Conservation (phyloP, 257 asterid species). For the Osmanthus fragrans region DNA sequence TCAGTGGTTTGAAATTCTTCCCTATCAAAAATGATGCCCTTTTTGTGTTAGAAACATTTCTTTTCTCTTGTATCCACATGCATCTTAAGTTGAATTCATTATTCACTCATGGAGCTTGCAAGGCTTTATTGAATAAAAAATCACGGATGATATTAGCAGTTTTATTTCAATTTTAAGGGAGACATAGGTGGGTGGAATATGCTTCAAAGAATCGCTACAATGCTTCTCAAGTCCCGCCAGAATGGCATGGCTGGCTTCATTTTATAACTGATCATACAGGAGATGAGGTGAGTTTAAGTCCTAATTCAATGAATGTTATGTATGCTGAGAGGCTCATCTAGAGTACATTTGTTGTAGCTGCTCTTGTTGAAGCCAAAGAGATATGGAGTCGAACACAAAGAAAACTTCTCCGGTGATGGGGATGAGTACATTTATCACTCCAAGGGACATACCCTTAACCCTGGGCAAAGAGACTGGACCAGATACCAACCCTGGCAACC, state of each 20-base stretch:
- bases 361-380: constrained; percentile 87
- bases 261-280: constrained; percentile 89
- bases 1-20: not conserved
- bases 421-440: constrained; percentile 95
- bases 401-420: constrained; percentile 95
- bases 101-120: not conserved
- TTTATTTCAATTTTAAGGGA: constrained; percentile 45
- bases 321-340: constrained; percentile 24
- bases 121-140: constrained; percentile 10
- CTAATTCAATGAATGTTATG: not conserved
- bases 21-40: not conserved
- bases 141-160: not conserved
- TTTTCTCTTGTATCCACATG: not conserved
- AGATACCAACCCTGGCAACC: constrained; percentile 92
- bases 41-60: not conserved
- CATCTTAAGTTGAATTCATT: not conserved
- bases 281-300: constrained; percentile 67
- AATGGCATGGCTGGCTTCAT: constrained; percentile 99
- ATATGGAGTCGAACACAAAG: constrained; percentile 87
- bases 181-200: constrained; percentile 99
- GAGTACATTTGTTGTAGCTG: constrained; percentile 50
- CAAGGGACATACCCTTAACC: constrained; percentile 88
- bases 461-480: constrained; percentile 97
- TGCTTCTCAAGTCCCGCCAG: constrained; percentile 98
- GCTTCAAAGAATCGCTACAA: constrained; percentile 91